phyloP scores from a whole-genome alignment of 345 rosid species.

The Mangifera indica region DNA sequence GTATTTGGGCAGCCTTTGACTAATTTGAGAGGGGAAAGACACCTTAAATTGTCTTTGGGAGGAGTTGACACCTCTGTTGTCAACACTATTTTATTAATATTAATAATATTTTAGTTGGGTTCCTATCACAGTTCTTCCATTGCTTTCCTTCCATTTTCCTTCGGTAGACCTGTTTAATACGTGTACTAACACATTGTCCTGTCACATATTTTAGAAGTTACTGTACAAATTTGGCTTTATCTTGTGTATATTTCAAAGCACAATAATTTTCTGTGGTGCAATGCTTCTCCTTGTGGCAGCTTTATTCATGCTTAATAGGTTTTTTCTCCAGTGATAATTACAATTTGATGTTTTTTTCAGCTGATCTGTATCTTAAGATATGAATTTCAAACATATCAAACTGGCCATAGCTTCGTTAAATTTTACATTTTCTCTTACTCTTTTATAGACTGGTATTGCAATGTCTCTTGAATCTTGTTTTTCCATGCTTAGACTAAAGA shows the following conservation, averaged over 20 bases:
- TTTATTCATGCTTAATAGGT: not conserved
- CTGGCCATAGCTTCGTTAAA: not conserved
- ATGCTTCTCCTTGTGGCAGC: not conserved
- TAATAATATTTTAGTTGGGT: no score
- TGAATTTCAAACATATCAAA: constrained; percentile 4
- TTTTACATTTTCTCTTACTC: constrained; percentile 2
- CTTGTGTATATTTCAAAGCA: not conserved
- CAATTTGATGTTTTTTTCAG: not conserved
- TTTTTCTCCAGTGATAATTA: not conserved
- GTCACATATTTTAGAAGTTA: not conserved
- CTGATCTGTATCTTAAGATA: not conserved
- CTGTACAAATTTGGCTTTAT: not conserved
- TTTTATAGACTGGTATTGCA: constrained; percentile 5
- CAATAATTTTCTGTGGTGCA: not conserved
- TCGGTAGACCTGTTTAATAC: no score
- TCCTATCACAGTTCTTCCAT: no score
- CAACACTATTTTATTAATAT: no score
- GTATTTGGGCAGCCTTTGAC: no score
- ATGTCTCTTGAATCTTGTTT: constrained; percentile 31
- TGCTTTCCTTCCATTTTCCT: no score
- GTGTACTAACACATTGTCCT: no score
- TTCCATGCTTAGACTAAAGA: constrained; percentile 63
- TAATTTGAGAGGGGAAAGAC: no score
- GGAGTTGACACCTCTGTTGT: no score
- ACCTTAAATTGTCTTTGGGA: no score